These are phyloP conservation scores for Trichodelitschia bisporula DNA, from an alignment of 495 filamentous ascomycete genomes.

Conservation along the genomic window DNA sequence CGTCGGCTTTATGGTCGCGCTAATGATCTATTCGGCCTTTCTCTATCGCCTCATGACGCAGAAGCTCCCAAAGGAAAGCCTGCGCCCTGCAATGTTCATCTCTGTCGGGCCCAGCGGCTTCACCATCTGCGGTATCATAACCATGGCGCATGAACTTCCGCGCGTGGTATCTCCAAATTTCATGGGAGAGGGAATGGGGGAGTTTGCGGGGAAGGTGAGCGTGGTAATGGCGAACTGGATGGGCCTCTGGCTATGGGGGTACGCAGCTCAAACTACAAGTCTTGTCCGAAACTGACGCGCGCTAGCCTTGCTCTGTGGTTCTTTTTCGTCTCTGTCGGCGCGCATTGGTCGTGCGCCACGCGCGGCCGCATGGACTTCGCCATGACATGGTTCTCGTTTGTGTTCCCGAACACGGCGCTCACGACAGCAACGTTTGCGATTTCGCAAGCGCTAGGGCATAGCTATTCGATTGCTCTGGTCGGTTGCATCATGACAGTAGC, in stretches of 20 bases:
- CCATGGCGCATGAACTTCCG: constrained; percentile 25
- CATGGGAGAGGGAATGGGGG: constrained; percentile 29
- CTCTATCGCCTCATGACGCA: constrained; percentile 81
- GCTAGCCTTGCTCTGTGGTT: constrained; percentile 73
- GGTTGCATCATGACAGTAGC: constrained; percentile 38
- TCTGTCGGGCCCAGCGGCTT: constrained; percentile 60
- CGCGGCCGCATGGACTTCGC: constrained; percentile 40
- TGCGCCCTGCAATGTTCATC: constrained; percentile 68
- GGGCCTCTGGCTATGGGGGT: constrained; percentile 65
- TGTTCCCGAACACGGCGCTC: constrained; percentile 68
- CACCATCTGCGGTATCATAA: constrained; percentile 44
- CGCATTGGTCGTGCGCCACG: constrained; percentile 45
- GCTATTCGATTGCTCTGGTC: constrained; percentile 28
- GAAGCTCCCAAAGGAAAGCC: constrained; percentile 53
- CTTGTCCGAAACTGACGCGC: too few species aligned
- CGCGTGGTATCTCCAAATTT: constrained; percentile 25
- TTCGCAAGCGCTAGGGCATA: constrained; percentile 17
- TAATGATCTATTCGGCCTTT: constrained; percentile 72
- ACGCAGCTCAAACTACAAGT: too few species aligned
- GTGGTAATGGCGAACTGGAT: constrained; percentile 31
- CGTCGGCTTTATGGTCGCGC: constrained; percentile 59
- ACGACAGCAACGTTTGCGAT: constrained; percentile 50
- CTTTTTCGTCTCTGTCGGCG: constrained; percentile 55
- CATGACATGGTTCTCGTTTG: constrained; percentile 75
- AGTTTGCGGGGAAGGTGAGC: constrained; percentile 27